Percentiles rank a stretch among this genome's conserved stretches.
Evolutionary conservation across 1,139 yeast genomes (phyloP).

Genomic region (Ogataea hybrid): DNA sequence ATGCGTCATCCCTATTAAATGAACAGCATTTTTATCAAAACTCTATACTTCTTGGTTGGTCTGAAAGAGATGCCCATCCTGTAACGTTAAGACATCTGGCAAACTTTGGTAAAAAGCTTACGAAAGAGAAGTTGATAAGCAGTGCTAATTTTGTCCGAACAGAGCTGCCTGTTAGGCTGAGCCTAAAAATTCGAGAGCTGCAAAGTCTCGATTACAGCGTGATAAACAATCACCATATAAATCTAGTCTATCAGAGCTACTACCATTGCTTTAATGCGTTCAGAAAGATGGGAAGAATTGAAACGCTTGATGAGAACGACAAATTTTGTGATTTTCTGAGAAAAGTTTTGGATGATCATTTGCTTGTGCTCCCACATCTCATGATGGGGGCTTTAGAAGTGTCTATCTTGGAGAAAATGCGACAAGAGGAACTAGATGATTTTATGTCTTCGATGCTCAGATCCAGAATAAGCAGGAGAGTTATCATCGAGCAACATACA

Average conservation of each 20-base stretch:
- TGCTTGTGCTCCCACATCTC: conserved; percentile 77
- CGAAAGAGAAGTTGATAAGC: conserved; percentile 72
- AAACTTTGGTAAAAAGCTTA: conserved; percentile 78
- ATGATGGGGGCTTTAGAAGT: conserved; percentile 93
- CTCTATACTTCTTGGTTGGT: conserved; percentile 65
- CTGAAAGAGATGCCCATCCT: conserved; percentile 73
- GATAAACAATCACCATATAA: conserved; percentile 79
- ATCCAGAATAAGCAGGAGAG: conserved; percentile 84
- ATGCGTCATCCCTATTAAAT: conserved; percentile 34
- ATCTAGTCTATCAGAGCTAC: conserved; percentile 85
- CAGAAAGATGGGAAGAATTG: conserved; percentile 66
- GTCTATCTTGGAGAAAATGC: conserved; percentile 59
- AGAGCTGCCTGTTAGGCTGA: conserved; percentile 81
- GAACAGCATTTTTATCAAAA: conserved; percentile 87
- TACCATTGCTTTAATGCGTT: conserved; percentile 84
- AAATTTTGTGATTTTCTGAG: conserved; percentile 64
- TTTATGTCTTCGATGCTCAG: conserved; percentile 76
- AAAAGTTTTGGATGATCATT: conserved; percentile 70
- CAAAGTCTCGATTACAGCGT: conserved; percentile 80
- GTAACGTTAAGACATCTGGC: conserved; percentile 86
- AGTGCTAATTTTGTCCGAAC: conserved; percentile 87
- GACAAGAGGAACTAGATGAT: conserved; percentile 61
- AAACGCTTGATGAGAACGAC: conserved; percentile 69
- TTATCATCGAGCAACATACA: conserved; percentile 87
- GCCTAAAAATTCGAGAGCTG: conserved; percentile 74